A percentile compares a stretch with the other conserved stretches of the same genome.
phyloP scores from a whole-genome alignment of 805 yeast genomes.

The Candida qinlingensis region DNA sequence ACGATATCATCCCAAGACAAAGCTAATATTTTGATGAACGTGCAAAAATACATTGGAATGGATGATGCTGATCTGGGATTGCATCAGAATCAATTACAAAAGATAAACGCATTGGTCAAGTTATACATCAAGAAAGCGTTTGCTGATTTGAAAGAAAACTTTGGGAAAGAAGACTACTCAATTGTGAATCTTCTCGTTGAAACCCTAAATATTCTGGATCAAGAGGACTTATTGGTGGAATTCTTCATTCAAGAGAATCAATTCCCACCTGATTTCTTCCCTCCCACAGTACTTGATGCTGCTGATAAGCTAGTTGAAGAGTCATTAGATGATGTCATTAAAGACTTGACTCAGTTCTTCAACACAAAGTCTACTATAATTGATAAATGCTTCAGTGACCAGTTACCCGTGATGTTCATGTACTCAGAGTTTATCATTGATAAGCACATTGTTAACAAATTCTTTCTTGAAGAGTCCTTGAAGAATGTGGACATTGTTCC shows the following conservation, averaged over 20 bases:
- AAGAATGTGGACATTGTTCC: slow-evolving; percentile 28
- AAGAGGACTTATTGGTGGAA: slow-evolving; percentile 33
- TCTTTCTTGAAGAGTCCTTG: slow-evolving; percentile 22
- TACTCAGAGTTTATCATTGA: slow-evolving; percentile 35
- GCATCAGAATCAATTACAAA: slow-evolving; percentile 3
- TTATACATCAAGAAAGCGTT: slow-evolving; percentile 15
- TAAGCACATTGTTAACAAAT: slow-evolving; percentile 27
- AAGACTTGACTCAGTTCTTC: slow-evolving; percentile 26
- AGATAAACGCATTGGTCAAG: slow-evolving; percentile 11
- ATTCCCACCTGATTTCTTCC: slow-evolving; percentile 28
- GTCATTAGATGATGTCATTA: slow-evolving; percentile 21
- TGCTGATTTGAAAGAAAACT: slow-evolving; percentile 18
- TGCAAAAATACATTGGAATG: slow-evolving; percentile 14
- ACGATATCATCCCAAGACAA: slow-evolving; percentile 21
- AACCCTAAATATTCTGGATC: slow-evolving; percentile 26
- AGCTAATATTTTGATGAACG: slow-evolving; percentile 18
- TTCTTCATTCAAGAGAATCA: slow-evolving; percentile 35
- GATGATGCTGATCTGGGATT: slow-evolving; percentile 19
- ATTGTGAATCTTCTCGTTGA: slow-evolving; percentile 21
- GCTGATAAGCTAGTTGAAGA: slow-evolving; percentile 20
- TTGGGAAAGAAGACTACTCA: slow-evolving; percentile 17
- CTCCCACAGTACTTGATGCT: slow-evolving; percentile 22
- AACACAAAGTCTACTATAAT: slow-evolving; percentile 32
- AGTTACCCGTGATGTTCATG: slow-evolving; percentile 33
- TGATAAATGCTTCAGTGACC: slow-evolving; percentile 34